Evolutionary conservation across 768 basidiomycete genomes (phyloP).

Genomic region (Megacollybia marginata): DNA sequence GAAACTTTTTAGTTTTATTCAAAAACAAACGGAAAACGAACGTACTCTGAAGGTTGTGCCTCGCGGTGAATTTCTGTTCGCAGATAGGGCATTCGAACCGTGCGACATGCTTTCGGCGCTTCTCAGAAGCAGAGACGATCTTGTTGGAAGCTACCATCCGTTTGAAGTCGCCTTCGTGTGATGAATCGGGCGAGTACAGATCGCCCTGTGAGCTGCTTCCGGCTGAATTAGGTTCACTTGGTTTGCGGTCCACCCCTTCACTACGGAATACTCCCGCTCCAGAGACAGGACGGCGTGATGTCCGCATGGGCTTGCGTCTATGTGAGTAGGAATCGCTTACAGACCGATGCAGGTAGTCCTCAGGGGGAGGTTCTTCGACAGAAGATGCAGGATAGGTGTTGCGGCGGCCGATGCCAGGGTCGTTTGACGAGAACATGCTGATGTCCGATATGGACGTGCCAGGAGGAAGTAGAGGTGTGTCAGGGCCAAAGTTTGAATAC

Average conservation of each 20-base stretch:
- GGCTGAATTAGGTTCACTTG: background rate
- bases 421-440: background rate
- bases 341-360: background rate
- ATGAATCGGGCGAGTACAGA: background rate
- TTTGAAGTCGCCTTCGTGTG: background rate
- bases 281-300: background rate
- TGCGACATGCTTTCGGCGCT: constrained; percentile 13
- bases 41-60: constrained; percentile 21
- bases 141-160: background rate
- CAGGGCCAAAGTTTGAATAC: background rate
- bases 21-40: constrained; percentile 1
- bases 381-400: background rate
- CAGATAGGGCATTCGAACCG: constrained; percentile 17
- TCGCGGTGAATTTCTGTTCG: constrained; percentile 16
- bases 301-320: background rate
- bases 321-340: background rate
- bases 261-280: background rate
- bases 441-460: background rate
- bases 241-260: background rate
- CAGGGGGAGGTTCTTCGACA: background rate
- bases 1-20: background rate
- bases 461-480: background rate
- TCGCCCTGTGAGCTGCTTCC: background rate
- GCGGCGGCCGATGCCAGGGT: background rate
- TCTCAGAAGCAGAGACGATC: constrained; percentile 8